These are phyloP conservation scores for Fraxinus cuspidata DNA, from an alignment of 257 asterid species.

Conservation along the genomic window DNA sequence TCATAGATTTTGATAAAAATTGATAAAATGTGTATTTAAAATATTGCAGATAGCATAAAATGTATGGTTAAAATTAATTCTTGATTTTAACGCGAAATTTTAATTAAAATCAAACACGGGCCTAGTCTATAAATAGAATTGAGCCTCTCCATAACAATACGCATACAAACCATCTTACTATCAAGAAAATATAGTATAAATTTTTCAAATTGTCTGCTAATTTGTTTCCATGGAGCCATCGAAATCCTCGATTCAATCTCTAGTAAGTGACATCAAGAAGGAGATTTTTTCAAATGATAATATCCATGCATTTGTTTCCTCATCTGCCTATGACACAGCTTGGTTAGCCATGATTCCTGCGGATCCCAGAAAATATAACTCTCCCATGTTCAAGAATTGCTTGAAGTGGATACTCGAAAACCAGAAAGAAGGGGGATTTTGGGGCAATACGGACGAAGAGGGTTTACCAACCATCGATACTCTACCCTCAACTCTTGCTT, in stretches of 20 bases:
- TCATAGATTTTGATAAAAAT: no score
- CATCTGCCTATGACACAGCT: constrained; percentile 62
- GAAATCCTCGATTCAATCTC: constrained; percentile 28
- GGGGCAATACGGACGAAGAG: constrained; percentile 45
- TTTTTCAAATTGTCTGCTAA: neutral
- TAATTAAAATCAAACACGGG: no score
- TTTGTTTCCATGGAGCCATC: constrained; percentile 36
- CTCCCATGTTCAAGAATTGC: constrained; percentile 49
- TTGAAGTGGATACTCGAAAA: constrained; percentile 50
- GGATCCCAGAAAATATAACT: neutral
- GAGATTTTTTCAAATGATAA: constrained; percentile 31
- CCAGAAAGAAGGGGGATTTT: constrained; percentile 50
- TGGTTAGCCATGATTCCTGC: constrained; percentile 64
- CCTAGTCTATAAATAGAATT: neutral
- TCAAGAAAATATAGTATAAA: neutral
- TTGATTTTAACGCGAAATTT: no score
- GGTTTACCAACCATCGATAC: constrained; percentile 45
- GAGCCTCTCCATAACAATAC: neutral
- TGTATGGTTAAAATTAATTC: no score
- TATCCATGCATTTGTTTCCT: constrained; percentile 19
- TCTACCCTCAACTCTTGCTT: constrained; percentile 56
- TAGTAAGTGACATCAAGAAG: constrained; percentile 38
- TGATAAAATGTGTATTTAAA: no score
- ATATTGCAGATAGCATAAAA: no score
- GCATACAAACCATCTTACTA: neutral